A percentile compares a stretch with the other conserved stretches of the same genome.
Conservation (phyloP, 176 grass and related monocot species). For the Echinochloa phyllopogon region DNA sequence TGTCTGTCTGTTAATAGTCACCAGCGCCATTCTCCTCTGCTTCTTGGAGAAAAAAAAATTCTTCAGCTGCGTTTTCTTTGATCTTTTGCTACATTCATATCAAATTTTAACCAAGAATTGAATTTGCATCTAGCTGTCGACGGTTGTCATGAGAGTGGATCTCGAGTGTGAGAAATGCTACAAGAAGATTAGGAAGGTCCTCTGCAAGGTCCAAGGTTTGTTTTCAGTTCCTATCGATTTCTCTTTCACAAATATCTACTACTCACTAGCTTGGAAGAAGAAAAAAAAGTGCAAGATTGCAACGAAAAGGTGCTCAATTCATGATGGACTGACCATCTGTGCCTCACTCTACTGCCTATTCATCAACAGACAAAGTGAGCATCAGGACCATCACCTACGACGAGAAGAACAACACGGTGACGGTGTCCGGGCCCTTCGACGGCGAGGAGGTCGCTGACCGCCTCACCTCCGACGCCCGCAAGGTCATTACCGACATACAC, state of each 20-base stretch:
- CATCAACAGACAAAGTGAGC: conserved; percentile 51
- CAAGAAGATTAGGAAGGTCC: conserved; percentile 88
- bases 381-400: conserved; percentile 69
- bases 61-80: background rate
- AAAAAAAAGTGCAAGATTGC: background rate
- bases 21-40: background rate
- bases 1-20: too few relatives aligned
- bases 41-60: background rate
- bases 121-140: conserved; percentile 54
- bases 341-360: background rate
- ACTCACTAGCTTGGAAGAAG: too few relatives aligned
- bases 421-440: conserved; percentile 73
- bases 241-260: background rate
- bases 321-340: background rate
- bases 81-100: background rate
- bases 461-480: conserved; percentile 60
- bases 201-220: conserved; percentile 86
- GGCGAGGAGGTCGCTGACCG: conserved; percentile 57
- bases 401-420: conserved; percentile 71
- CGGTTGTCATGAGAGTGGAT: conserved; percentile 67
- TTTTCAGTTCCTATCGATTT: background rate
- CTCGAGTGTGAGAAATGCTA: conserved; percentile 72
- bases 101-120: too few relatives aligned
- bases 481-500: conserved; percentile 80
- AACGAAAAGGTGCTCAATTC: background rate